These are phyloP conservation scores for Halophytophthora polymorphica DNA, from an alignment of 352 stramenopile genomes.

Conservation along the genomic window DNA sequence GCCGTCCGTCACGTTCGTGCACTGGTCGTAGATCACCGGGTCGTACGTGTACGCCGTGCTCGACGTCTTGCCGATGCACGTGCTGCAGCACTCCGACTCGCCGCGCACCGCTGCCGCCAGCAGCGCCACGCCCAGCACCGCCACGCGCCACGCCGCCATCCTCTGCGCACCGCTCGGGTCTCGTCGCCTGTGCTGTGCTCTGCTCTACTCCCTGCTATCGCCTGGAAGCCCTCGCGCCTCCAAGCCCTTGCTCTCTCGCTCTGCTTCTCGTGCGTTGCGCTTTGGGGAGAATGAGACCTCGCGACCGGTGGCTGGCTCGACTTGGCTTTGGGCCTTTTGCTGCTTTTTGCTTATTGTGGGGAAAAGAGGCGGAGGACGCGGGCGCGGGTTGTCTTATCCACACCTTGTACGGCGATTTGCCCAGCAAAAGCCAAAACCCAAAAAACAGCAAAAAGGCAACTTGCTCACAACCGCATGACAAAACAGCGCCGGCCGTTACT, in stretches of 20 bases:
- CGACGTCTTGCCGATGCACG: constrained; percentile 69
- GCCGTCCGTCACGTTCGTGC: constrained; percentile 36
- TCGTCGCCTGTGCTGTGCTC: no score
- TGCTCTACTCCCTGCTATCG: no score
- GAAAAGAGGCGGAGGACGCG: constrained; percentile 30
- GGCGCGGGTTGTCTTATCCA: constrained; percentile 24
- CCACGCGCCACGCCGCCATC: constrained; percentile 1
- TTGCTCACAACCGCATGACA: no score
- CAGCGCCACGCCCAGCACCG: background rate
- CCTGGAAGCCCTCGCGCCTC: no score
- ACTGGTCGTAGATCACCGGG: constrained; percentile 56
- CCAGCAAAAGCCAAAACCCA: no score
- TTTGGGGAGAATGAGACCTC: no score
- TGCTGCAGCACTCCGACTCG: constrained; percentile 48
- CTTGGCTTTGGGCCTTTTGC: background rate
- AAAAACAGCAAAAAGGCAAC: no score
- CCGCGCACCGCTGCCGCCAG: constrained; percentile 16
- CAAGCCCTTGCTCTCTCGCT: no score
- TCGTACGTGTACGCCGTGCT: constrained; percentile 59
- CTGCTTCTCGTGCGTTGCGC: no score
- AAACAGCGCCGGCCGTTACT: no score
- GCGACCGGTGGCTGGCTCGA: constrained; percentile 17
- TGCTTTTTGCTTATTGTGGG: constrained; percentile 2
- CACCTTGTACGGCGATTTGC: no score
- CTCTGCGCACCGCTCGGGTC: background rate